Evolutionary conservation across 495 filamentous ascomycete species (phyloP).

Genomic region (Penicillium waksmanii): DNA sequence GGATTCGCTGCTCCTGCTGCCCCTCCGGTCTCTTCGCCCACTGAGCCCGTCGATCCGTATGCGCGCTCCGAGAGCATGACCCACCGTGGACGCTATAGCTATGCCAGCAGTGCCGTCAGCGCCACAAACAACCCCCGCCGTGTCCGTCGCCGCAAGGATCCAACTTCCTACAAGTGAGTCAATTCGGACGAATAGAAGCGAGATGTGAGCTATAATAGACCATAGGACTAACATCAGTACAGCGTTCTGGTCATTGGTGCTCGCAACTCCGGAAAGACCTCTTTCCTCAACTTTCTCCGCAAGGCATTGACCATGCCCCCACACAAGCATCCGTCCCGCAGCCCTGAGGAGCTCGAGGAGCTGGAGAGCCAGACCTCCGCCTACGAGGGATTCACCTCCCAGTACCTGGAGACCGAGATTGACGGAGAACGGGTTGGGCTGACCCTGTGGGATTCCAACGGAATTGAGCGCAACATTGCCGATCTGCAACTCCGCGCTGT

Average conservation of each 20-base stretch:
- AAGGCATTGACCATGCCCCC: conserved; percentile 77
- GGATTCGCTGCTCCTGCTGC: conserved; percentile 19
- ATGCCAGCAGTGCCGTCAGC: conserved; percentile 89
- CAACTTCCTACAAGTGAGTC: conserved; percentile 95
- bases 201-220: neutral
- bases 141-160: conserved; percentile 92
- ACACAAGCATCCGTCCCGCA: conserved; percentile 67
- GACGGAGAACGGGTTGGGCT: conserved; percentile 90
- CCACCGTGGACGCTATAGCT: conserved; percentile 94
- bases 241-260: conserved; percentile 92
- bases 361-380: conserved; percentile 42
- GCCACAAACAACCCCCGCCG: conserved; percentile 93
- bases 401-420: conserved; percentile 94
- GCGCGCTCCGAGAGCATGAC: conserved; percentile 92
- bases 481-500: conserved; percentile 93
- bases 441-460: conserved; percentile 94
- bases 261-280: conserved; percentile 89
- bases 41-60: conserved; percentile 71
- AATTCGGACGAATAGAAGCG: neutral
- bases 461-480: conserved; percentile 89
- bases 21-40: conserved; percentile 33
- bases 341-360: conserved; percentile 54
- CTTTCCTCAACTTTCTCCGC: conserved; percentile 94
- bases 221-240: conserved; percentile 4
- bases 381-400: conserved; percentile 72